Conservation (phyloP, 2,329 filamentous ascomycete species). For the Ceratocystis cubensis region DNA sequence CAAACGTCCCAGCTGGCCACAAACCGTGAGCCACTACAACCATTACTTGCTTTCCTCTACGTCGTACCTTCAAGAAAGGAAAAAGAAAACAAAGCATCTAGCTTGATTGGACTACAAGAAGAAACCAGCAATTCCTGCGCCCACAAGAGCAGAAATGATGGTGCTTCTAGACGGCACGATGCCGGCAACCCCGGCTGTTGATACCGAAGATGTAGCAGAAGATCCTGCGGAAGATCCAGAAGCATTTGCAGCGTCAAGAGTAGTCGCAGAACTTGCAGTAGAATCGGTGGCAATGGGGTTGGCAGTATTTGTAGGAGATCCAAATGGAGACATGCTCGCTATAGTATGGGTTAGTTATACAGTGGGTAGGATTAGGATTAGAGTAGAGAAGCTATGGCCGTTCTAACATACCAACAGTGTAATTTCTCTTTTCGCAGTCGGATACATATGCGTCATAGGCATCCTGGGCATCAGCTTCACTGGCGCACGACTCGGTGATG, state of each 20-base stretch:
- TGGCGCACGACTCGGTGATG: slow-evolving; percentile 18
- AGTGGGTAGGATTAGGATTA: not conserved
- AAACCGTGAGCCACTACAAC: not conserved
- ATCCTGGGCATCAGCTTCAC: not conserved
- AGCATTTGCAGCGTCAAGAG: slow-evolving; percentile 3
- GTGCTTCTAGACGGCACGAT: not conserved
- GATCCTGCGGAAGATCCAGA: not conserved
- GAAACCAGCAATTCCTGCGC: slow-evolving; percentile 10
- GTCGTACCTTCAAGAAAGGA: not conserved
- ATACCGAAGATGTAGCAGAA: not conserved
- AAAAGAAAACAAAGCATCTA: not conserved
- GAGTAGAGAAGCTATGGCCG: not conserved
- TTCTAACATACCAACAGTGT: slow-evolving; percentile 16
- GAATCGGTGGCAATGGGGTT: not conserved
- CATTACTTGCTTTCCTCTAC: not conserved
- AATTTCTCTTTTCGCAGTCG: slow-evolving; percentile 16
- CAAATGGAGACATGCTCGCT: slow-evolving; percentile 3
- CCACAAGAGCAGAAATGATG: slow-evolving; percentile 7
- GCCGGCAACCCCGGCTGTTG: not conserved
- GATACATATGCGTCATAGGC: slow-evolving; percentile 21
- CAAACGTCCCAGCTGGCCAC: not conserved
- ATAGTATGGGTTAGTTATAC: not conserved
- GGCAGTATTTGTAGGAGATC: not conserved
- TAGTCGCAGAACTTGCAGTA: not conserved
- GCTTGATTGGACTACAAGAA: not conserved